These are phyloP conservation scores for Trametes elegans DNA, from an alignment of 768 basidiomycete genomes.

Conservation along the genomic window DNA sequence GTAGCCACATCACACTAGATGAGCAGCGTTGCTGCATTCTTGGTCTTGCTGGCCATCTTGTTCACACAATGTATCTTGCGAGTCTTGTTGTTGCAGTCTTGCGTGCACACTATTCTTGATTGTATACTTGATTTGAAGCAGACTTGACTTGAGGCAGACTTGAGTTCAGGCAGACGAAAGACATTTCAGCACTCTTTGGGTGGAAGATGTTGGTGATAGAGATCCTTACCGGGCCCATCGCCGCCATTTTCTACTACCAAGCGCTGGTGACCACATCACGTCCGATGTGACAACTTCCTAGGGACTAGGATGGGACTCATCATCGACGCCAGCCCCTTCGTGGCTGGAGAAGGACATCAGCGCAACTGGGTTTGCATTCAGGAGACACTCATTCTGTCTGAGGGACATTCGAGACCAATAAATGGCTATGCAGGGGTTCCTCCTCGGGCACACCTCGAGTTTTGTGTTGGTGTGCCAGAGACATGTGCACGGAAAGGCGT, in stretches of 20 bases:
- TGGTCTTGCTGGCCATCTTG: not conserved
- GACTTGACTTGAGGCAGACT: not conserved
- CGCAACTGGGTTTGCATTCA: too few species aligned
- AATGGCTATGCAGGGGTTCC: too few species aligned
- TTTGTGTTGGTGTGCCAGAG: too few species aligned
- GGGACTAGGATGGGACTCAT: not conserved
- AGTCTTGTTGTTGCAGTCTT: too few species aligned
- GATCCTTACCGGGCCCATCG: not conserved
- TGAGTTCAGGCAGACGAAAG: not conserved
- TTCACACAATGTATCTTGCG: too few species aligned
- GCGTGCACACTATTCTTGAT: not conserved
- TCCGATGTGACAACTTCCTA: not conserved
- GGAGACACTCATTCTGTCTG: too few species aligned
- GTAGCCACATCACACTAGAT: not conserved
- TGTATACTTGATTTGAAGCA: slow-evolving; percentile 1
- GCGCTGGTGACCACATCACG: slow-evolving; percentile 8
- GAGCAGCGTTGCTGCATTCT: not conserved
- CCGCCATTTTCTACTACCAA: not conserved
- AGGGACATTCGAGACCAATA: too few species aligned
- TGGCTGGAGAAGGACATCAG: not conserved
- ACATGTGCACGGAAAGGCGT: too few species aligned
- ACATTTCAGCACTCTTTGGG: not conserved
- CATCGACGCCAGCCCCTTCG: not conserved
- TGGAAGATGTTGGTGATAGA: slow-evolving; percentile 9
- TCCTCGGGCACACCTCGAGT: too few species aligned